Evolutionary conservation across 306 rosid genomes (phyloP).

Genomic region (Dryas alaskensis): DNA sequence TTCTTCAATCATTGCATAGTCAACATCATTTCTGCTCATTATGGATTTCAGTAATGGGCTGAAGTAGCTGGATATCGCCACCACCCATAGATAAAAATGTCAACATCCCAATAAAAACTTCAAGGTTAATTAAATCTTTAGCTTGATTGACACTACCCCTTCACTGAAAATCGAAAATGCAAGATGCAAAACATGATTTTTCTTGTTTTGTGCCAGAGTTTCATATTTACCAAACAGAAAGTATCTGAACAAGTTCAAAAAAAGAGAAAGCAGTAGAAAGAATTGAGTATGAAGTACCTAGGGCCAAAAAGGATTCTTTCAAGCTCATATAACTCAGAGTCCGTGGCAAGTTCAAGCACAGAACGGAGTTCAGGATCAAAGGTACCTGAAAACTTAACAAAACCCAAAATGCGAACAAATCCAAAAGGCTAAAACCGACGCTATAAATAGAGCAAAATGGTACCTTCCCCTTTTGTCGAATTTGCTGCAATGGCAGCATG

Average conservation of each 20-base stretch:
- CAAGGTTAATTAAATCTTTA: not conserved
- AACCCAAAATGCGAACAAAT: not conserved
- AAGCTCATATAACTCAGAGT: conserved; percentile 72
- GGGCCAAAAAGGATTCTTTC: conserved; percentile 82
- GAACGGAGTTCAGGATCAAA: conserved; percentile 72
- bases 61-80: conserved; percentile 63
- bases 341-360: conserved; percentile 84
- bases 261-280: not conserved
- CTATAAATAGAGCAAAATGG: not conserved
- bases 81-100: not conserved
- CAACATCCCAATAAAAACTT: conserved; percentile 11
- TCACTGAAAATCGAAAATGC: not conserved
- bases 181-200: not conserved
- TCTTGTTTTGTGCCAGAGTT: not conserved
- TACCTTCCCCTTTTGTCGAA: conserved; percentile 35
- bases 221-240: not conserved
- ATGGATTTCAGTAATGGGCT: conserved; percentile 90
- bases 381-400: conserved; percentile 31
- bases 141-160: not conserved
- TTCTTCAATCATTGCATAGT: conserved; percentile 61
- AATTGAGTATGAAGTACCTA: conserved; percentile 36
- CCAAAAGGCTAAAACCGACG: conserved; percentile 8
- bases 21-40: conserved; percentile 43
- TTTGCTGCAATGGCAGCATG: conserved; percentile 42
- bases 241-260: not conserved